phyloP scores from a whole-genome alignment of 2,329 filamentous ascomycete species.

The Colletotrichum trifolii region DNA sequence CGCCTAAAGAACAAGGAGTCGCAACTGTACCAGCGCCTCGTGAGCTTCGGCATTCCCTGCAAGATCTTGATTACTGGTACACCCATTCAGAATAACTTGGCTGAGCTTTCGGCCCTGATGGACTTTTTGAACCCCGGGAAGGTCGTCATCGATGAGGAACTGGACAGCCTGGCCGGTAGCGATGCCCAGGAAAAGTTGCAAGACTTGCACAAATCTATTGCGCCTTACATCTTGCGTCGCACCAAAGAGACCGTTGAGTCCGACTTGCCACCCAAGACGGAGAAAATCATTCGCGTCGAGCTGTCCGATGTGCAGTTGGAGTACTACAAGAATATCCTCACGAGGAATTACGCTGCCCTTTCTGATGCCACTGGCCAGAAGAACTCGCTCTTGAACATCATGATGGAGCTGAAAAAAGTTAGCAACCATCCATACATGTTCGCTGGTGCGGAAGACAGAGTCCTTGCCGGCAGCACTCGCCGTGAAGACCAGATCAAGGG shows the following conservation, averaged over 20 bases:
- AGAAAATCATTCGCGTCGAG: conserved; percentile 98
- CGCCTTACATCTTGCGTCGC: conserved; percentile 92
- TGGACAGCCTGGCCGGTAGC: conserved; percentile 81
- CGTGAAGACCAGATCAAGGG: conserved; percentile 93
- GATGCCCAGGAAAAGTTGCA: conserved; percentile 89
- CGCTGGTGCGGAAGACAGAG: conserved; percentile 89
- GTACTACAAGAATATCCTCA: conserved; percentile 99
- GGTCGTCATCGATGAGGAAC: conserved; percentile 89
- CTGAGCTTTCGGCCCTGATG: conserved; percentile 90
- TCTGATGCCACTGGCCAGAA: conserved; percentile 94
- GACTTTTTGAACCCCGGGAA: conserved; percentile 98
- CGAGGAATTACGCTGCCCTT: conserved; percentile 92
- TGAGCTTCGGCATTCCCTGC: conserved; percentile 88
- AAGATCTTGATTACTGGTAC: conserved; percentile 96
- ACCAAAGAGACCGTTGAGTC: conserved; percentile 98
- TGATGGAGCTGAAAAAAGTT: conserved; percentile 99
- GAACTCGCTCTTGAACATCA: conserved; percentile 95
- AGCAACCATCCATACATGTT: conserved; percentile 99
- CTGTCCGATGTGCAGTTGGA: conserved; percentile 95
- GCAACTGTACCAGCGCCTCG: conserved; percentile 86
- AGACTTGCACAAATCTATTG: conserved; percentile 85
- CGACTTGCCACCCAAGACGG: conserved; percentile 94
- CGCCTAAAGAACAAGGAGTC: conserved; percentile 96
- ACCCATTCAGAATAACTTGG: conserved; percentile 95
- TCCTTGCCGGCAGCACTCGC: conserved; percentile 81